A percentile compares a stretch with the other conserved stretches of the same genome.
phyloP scores from a whole-genome alignment of 768 basidiomycete genomes.

The Stropharia rugosoannulata region DNA sequence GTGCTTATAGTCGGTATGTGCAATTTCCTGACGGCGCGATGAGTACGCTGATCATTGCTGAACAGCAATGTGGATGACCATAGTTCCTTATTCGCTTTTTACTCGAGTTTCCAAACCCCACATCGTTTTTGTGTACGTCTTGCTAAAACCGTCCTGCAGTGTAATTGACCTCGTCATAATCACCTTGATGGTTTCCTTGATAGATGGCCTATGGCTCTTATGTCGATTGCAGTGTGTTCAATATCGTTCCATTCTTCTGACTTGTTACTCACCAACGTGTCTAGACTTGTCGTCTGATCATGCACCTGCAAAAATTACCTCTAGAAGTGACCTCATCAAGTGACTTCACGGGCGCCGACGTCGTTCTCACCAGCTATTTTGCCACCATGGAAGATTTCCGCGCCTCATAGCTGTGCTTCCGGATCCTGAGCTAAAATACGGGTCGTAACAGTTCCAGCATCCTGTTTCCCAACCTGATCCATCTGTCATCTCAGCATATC shows the following conservation, averaged over 20 bases:
- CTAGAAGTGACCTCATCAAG: neutral
- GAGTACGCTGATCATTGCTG: neutral
- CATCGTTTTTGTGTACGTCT: conserved; percentile 14
- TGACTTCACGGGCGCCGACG: conserved; percentile 3
- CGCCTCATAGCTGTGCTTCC: neutral
- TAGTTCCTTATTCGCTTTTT: conserved; percentile 15
- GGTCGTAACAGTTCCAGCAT: too few relatives aligned
- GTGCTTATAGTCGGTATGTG: conserved; percentile 16
- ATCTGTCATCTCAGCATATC: too few relatives aligned
- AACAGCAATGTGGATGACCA: conserved; percentile 15
- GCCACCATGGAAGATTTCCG: neutral
- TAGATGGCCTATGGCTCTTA: conserved; percentile 16
- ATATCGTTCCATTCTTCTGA: neutral
- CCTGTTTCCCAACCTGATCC: too few relatives aligned
- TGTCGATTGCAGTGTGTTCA: conserved; percentile 14
- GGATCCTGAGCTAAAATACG: too few relatives aligned
- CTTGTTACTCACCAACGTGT: neutral
- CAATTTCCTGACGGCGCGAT: neutral
- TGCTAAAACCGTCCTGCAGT: neutral
- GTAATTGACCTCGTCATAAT: neutral
- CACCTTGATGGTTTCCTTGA: neutral
- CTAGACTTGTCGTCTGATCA: conserved; percentile 15
- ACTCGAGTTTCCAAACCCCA: conserved; percentile 16
- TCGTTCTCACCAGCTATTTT: conserved; percentile 10
- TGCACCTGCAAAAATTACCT: conserved; percentile 14